phyloP scores from a whole-genome alignment of 495 filamentous ascomycete species.

The Aspergillus baeticus region DNA sequence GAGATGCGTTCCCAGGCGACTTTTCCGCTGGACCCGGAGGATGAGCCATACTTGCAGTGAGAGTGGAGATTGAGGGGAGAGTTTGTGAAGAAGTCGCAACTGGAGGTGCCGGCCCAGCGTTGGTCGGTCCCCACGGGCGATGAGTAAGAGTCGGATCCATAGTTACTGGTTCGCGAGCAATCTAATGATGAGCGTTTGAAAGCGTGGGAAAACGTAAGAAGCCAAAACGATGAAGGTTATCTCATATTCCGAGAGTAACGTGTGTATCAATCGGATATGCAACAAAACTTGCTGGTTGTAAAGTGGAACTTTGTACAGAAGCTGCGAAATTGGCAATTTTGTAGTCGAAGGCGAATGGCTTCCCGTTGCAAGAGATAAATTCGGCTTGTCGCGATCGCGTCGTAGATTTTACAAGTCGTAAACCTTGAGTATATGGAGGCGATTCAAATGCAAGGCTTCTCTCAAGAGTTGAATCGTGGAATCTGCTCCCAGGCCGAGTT shows the following conservation, averaged over 20 bases:
- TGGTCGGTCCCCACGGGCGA: slow-evolving; percentile 43
- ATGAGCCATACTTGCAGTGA: slow-evolving; percentile 43
- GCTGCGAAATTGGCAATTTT: background rate
- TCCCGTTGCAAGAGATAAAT: no score
- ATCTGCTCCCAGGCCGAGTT: no score
- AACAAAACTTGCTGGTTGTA: background rate
- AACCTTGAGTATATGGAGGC: no score
- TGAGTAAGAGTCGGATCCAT: slow-evolving; percentile 44
- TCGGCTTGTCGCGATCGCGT: background rate
- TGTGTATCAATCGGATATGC: background rate
- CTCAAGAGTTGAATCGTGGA: no score
- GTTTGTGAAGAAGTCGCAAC: slow-evolving; percentile 37
- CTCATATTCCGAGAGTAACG: slow-evolving; percentile 26
- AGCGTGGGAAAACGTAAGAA: background rate
- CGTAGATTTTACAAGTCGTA: no score
- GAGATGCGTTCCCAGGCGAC: slow-evolving; percentile 43
- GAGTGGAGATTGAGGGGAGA: slow-evolving; percentile 47
- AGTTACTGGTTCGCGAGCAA: slow-evolving; percentile 14
- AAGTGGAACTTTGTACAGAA: background rate
- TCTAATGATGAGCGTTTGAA: slow-evolving; percentile 2
- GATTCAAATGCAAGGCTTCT: no score
- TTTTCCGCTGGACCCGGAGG: slow-evolving; percentile 34
- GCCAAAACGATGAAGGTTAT: slow-evolving; percentile 24
- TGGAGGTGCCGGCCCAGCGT: slow-evolving; percentile 33
- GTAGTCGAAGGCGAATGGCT: no score